A percentile compares a stretch with the other conserved stretches of the same genome.
These are phyloP conservation scores for Ormosia emarginata DNA, from an alignment of 306 rosid species.

Conservation along the genomic window DNA sequence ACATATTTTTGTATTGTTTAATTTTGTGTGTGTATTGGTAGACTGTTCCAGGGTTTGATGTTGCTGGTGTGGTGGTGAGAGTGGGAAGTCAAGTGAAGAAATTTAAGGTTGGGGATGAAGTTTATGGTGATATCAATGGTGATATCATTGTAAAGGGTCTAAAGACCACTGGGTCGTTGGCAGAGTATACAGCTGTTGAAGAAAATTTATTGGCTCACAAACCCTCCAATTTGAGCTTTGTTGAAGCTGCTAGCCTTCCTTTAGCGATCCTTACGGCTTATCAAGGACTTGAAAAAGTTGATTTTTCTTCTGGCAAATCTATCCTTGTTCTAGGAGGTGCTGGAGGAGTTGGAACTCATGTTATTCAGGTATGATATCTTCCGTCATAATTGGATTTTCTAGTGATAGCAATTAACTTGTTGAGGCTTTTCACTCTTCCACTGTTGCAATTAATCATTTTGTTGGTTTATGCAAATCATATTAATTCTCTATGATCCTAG, in stretches of 20 bases:
- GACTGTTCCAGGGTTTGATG: constrained; percentile 19
- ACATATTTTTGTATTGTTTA: not conserved
- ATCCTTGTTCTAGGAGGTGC: constrained; percentile 66
- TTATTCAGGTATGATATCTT: constrained; percentile 1
- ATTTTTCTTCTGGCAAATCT: constrained; percentile 45
- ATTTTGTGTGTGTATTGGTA: not conserved
- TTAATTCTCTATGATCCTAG: no score
- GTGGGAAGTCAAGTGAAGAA: constrained; percentile 21
- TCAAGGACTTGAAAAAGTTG: constrained; percentile 41
- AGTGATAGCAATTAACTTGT: no score
- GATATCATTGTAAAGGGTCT: not conserved
- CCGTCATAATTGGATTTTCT: no score
- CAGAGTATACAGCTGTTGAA: constrained; percentile 35
- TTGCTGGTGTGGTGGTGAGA: constrained; percentile 28
- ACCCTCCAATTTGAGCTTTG: constrained; percentile 55
- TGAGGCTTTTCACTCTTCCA: no score
- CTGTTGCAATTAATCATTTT: not conserved
- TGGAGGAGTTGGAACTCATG: constrained; percentile 58
- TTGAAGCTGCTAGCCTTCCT: constrained; percentile 68
- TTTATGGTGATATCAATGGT: constrained; percentile 5
- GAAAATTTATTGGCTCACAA: constrained; percentile 54
- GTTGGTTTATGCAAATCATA: not conserved
- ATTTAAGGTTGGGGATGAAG: constrained; percentile 20
- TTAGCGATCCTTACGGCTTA: constrained; percentile 55
- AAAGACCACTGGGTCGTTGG: not conserved